Conservation (phyloP, 2,329 filamentous ascomycete species). For the Aspergillus sp. region DNA sequence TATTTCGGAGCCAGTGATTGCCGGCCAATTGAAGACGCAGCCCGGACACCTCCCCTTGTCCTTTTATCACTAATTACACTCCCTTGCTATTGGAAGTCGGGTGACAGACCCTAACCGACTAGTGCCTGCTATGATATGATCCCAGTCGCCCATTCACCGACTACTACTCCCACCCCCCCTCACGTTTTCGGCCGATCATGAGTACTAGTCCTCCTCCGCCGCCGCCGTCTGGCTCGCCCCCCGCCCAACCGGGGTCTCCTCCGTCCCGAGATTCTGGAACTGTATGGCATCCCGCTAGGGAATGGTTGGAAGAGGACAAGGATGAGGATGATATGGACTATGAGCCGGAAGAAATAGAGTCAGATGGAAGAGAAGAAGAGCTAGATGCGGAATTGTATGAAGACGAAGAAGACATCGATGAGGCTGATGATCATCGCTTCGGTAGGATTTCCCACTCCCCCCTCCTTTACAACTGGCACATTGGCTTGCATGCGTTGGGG, state of each 20-base stretch:
- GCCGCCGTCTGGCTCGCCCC: slow-evolving; percentile 22
- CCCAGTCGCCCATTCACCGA: slow-evolving; percentile 9
- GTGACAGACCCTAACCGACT: neutral
- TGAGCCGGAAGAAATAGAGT: slow-evolving; percentile 43
- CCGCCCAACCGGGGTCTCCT: slow-evolving; percentile 22
- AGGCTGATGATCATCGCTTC: slow-evolving; percentile 29
- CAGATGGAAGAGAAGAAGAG: slow-evolving; percentile 31
- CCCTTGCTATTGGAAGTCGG: slow-evolving; percentile 5
- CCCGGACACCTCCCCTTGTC: neutral
- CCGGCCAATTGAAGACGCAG: slow-evolving; percentile 12
- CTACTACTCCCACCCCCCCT: slow-evolving; percentile 6
- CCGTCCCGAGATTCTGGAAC: slow-evolving; percentile 26
- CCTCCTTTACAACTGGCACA: neutral
- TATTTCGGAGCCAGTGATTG: neutral
- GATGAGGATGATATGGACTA: slow-evolving; percentile 54
- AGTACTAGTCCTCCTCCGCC: slow-evolving; percentile 15
- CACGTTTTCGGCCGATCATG: slow-evolving; percentile 28
- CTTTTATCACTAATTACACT: neutral
- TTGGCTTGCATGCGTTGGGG: neutral
- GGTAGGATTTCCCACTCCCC: slow-evolving; percentile 14
- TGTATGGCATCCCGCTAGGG: slow-evolving; percentile 40
- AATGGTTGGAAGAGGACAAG: slow-evolving; percentile 43
- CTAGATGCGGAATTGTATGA: slow-evolving; percentile 42
- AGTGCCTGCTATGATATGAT: slow-evolving; percentile 12
- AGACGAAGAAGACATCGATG: slow-evolving; percentile 39